These are phyloP conservation scores for Apium graveolens DNA, from an alignment of 129 eudicot species.

Conservation along the genomic window DNA sequence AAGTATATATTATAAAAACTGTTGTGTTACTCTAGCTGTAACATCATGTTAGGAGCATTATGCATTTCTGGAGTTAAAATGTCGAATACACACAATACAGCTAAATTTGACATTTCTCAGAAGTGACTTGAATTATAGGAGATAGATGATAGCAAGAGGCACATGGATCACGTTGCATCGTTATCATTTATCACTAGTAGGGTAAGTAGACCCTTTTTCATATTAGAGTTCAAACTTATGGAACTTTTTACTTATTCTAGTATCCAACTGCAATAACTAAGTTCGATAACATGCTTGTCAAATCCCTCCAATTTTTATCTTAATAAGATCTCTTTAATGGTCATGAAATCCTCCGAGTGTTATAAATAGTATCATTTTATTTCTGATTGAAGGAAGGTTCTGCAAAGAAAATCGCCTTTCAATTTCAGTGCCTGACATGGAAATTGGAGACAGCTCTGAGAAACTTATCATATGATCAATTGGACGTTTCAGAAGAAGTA, in stretches of 20 bases:
- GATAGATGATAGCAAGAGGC: too few relatives aligned
- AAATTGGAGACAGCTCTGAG: conserved; percentile 34
- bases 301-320: neutral
- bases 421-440: conserved; percentile 77
- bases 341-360: neutral
- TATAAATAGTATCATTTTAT: neutral
- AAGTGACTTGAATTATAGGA: neutral
- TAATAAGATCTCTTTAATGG: neutral
- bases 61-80: neutral
- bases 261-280: neutral
- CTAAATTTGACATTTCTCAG: neutral
- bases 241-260: neutral
- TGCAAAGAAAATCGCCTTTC: conserved; percentile 52
- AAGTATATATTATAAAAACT: too few relatives aligned
- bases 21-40: neutral
- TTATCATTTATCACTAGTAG: neutral
- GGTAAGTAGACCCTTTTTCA: neutral
- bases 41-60: neutral
- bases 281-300: neutral
- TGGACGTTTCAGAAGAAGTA: conserved; percentile 58
- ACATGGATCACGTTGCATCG: too few relatives aligned
- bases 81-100: neutral
- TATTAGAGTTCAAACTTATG: neutral
- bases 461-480: conserved; percentile 36
- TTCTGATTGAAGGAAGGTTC: conserved; percentile 58